A percentile compares a stretch with the other conserved stretches of the same genome.
These are phyloP conservation scores for Fusarium albidum DNA, from an alignment of 2,329 filamentous ascomycete species.

Conservation along the genomic window DNA sequence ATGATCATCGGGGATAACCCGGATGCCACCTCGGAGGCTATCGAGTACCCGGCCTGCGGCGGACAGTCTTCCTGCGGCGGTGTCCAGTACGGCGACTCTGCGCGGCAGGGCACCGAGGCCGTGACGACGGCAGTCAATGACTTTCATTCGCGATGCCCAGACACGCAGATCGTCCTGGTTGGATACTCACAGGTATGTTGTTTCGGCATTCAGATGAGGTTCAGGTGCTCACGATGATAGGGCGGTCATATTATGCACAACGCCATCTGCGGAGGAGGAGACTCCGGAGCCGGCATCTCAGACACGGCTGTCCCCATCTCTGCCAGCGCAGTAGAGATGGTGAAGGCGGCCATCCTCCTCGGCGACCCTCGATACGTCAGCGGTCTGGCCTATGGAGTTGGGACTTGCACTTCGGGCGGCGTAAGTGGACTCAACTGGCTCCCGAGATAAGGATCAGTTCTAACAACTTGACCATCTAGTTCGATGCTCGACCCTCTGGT, in stretches of 20 bases:
- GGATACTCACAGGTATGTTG: conserved; percentile 67
- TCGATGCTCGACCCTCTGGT: conserved; percentile 65
- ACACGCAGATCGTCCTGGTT: conserved; percentile 65
- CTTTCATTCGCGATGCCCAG: conserved; percentile 64
- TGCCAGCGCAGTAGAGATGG: conserved; percentile 57
- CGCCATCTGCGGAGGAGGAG: conserved; percentile 67
- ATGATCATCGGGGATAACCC: conserved; percentile 56
- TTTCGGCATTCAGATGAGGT: too few species aligned
- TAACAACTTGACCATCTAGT: conserved; percentile 49
- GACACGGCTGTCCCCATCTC: conserved; percentile 54
- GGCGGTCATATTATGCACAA: conserved; percentile 72
- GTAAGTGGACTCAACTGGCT: conserved; percentile 52
- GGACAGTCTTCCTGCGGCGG: conserved; percentile 66
- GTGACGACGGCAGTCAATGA: conserved; percentile 67
- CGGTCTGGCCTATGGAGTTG: conserved; percentile 66
- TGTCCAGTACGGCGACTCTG: conserved; percentile 67
- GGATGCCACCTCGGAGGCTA: conserved; percentile 62
- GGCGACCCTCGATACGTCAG: conserved; percentile 66
- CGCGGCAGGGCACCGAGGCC: conserved; percentile 63
- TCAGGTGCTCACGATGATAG: conserved; percentile 40
- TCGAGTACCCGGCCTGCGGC: conserved; percentile 69
- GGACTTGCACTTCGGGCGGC: conserved; percentile 64
- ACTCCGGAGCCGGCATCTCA: conserved; percentile 54
- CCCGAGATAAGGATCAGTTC: too few species aligned
- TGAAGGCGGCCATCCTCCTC: conserved; percentile 72